These are phyloP conservation scores for Globisporangium megalacanthum DNA, from an alignment of 352 stramenopile genomes.

Conservation along the genomic window DNA sequence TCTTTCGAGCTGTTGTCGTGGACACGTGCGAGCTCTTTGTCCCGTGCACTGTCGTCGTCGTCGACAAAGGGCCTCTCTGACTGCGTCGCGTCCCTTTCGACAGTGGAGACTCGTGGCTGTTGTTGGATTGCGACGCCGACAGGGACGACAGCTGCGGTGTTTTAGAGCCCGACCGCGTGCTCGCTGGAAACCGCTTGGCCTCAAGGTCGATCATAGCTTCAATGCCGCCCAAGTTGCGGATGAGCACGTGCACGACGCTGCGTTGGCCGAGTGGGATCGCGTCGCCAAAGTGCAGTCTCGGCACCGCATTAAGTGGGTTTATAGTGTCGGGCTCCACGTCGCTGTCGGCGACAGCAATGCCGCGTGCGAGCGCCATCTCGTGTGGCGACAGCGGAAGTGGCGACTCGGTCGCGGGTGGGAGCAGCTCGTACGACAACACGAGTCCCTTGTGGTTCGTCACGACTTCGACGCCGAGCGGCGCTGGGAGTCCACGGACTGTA, in stretches of 20 bases:
- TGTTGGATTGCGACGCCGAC: not conserved
- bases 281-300: conserved; percentile 64
- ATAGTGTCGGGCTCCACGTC: conserved; percentile 38
- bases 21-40: not conserved
- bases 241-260: conserved; percentile 34
- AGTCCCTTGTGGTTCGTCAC: conserved; percentile 67
- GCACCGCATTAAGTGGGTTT: conserved; percentile 23
- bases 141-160: not conserved
- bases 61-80: not conserved
- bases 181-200: conserved; percentile 44
- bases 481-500: conserved; percentile 45
- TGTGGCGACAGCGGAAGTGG: conserved; percentile 28
- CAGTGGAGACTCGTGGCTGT: not conserved
- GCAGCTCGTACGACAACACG: conserved; percentile 70
- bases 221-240: conserved; percentile 81
- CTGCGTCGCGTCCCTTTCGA: not conserved
- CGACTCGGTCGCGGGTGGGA: conserved; percentile 1
- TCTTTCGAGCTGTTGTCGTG: conserved; percentile 7
- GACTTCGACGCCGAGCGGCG: conserved; percentile 60
- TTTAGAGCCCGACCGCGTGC: not conserved
- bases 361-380: conserved; percentile 31
- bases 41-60: not conserved
- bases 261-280: conserved; percentile 52
- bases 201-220: conserved; percentile 54
- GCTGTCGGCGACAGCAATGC: conserved; percentile 33